Percentiles rank a stretch among this genome's conserved stretches.
Conservation (phyloP, 2,329 filamentous ascomycete genomes). For the Aschersonia sp. region DNA sequence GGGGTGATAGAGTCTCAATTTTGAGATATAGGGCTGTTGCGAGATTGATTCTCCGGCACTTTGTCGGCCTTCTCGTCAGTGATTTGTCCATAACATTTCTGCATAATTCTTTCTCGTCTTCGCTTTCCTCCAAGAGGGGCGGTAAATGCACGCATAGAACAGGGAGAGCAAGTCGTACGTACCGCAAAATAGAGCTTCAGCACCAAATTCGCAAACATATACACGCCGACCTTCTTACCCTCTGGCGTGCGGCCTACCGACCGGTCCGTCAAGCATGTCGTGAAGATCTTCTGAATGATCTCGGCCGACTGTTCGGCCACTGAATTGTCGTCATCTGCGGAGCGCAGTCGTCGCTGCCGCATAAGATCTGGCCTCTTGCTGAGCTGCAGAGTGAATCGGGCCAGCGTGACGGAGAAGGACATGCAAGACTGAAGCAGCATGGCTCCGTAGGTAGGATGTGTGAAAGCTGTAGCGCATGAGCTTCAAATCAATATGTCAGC, state of each 20-base stretch:
- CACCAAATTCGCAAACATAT: conserved; percentile 83
- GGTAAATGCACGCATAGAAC: neutral
- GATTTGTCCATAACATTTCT: no score
- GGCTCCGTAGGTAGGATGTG: conserved; percentile 64
- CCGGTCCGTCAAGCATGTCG: conserved; percentile 74
- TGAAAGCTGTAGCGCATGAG: conserved; percentile 70
- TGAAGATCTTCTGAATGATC: conserved; percentile 81
- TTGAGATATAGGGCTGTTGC: conserved; percentile 84
- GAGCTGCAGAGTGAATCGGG: conserved; percentile 70
- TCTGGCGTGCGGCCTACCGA: conserved; percentile 57
- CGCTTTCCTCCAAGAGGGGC: no score
- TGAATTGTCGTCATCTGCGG: conserved; percentile 49
- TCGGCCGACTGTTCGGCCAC: conserved; percentile 81
- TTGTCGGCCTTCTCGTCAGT: no score
- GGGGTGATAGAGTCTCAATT: conserved; percentile 70
- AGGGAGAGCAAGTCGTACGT: conserved; percentile 11
- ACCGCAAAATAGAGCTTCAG: conserved; percentile 77
- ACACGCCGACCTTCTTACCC: conserved; percentile 78
- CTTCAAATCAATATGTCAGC: conserved; percentile 23
- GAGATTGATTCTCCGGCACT: conserved; percentile 70
- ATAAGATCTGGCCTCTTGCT: conserved; percentile 70
- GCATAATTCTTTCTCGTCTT: no score
- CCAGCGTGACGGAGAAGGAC: conserved; percentile 65
- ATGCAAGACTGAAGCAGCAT: conserved; percentile 76
- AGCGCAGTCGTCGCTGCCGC: conserved; percentile 36